Evolutionary conservation across 2,329 filamentous ascomycete species (phyloP).

Genomic region (Fusarium pininemorale): DNA sequence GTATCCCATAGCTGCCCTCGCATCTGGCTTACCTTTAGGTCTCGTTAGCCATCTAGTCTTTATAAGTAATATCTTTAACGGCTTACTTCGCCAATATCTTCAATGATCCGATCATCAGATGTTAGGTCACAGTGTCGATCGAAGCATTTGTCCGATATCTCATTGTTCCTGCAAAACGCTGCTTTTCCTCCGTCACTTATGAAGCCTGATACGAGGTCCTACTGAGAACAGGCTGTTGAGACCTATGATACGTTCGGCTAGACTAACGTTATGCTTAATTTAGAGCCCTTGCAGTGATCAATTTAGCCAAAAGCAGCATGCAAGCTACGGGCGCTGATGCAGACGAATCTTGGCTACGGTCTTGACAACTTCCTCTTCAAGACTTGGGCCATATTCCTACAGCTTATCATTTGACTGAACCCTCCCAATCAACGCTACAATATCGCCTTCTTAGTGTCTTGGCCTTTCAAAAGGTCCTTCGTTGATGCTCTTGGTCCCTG

Average conservation of each 20-base stretch:
- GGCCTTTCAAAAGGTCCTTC: neutral
- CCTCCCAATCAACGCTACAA: neutral
- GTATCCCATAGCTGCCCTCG: neutral
- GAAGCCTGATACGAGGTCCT: neutral
- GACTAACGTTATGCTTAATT: neutral
- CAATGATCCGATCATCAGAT: neutral
- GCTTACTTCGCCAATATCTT: rapidly evolving
- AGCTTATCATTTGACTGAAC: neutral
- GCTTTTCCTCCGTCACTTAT: neutral
- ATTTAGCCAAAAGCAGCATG: neutral
- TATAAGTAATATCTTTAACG: rapidly evolving
- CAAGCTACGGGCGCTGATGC: neutral
- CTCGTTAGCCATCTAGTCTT: neutral
- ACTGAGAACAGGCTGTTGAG: no score
- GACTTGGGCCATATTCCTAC: neutral
- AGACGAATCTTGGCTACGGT: neutral
- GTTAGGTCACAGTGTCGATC: rapidly evolving
- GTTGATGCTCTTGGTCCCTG: neutral
- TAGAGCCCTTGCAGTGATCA: neutral
- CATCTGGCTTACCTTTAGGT: no score
- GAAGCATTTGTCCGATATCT: neutral
- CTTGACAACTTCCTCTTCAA: neutral
- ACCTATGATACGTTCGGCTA: neutral
- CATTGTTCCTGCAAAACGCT: rapidly evolving
- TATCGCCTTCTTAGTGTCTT: neutral